Evolutionary conservation across 2,329 filamentous ascomycete genomes (phyloP).

Genomic region (Arthroderma sp.): DNA sequence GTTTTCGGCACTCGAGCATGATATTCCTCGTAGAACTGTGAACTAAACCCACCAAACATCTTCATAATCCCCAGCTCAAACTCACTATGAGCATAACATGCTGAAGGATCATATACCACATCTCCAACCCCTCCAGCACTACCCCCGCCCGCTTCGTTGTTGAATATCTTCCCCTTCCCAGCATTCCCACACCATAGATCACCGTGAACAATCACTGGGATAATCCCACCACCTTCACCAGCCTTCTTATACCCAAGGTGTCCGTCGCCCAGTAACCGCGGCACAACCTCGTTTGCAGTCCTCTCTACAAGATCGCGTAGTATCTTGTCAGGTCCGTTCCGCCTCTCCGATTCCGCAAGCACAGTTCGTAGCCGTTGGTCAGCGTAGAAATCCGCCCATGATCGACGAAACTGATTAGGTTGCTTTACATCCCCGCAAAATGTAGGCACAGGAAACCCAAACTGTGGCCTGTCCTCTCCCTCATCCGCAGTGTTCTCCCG

Average conservation of each 20-base stretch:
- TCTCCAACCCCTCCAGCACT: slow-evolving; percentile 44
- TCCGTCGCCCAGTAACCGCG: slow-evolving; percentile 56
- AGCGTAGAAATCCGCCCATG: slow-evolving; percentile 79
- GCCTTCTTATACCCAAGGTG: slow-evolving; percentile 41
- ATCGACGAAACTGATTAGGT: slow-evolving; percentile 57
- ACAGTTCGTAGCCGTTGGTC: slow-evolving; percentile 60
- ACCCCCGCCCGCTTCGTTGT: slow-evolving; percentile 11
- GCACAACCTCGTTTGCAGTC: slow-evolving; percentile 54
- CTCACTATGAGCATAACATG: slow-evolving; percentile 75
- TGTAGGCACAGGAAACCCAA: slow-evolving; percentile 73
- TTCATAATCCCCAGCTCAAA: slow-evolving; percentile 89
- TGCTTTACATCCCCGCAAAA: slow-evolving; percentile 79
- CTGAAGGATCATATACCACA: slow-evolving; percentile 69
- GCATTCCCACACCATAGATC: slow-evolving; percentile 92
- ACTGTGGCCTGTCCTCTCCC: slow-evolving; percentile 44
- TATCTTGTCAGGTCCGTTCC: slow-evolving; percentile 52
- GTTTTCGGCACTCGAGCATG: slow-evolving; percentile 60
- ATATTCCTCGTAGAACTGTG: slow-evolving; percentile 63
- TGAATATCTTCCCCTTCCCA: slow-evolving; percentile 49
- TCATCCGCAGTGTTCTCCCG: slow-evolving; percentile 13
- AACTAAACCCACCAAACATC: slow-evolving; percentile 85
- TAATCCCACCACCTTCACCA: slow-evolving; percentile 41
- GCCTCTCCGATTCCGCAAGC: slow-evolving; percentile 41
- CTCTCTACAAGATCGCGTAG: slow-evolving; percentile 51
- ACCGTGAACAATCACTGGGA: slow-evolving; percentile 75